Evolutionary conservation across 1,284 basidiomycete genomes (phyloP).

Genomic region (Heimioporus retisporus): DNA sequence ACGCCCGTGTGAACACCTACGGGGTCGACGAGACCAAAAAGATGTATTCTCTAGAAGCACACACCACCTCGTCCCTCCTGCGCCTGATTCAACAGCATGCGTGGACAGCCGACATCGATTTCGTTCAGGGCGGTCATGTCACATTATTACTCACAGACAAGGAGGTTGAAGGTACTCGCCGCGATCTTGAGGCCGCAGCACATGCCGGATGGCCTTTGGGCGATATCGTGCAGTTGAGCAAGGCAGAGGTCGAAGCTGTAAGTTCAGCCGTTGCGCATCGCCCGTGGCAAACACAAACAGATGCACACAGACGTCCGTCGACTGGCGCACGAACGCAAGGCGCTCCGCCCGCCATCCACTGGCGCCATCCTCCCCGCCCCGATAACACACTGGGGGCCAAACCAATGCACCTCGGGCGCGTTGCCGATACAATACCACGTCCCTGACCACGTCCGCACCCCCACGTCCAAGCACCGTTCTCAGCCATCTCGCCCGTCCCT

Average conservation of each 20-base stretch:
- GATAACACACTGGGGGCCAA: slow-evolving; percentile 55
- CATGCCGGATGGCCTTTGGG: slow-evolving; percentile 62
- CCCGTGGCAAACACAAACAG: too few relatives aligned
- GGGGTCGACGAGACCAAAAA: slow-evolving; percentile 66
- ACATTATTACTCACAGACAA: slow-evolving; percentile 60
- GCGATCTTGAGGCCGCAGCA: slow-evolving; percentile 65
- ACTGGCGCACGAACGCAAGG: slow-evolving; percentile 25
- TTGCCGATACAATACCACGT: slow-evolving; percentile 67
- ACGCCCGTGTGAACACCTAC: slow-evolving; percentile 46
- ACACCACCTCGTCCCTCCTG: slow-evolving; percentile 62
- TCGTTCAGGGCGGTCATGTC: slow-evolving; percentile 69
- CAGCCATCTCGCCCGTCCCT: slow-evolving; percentile 57
- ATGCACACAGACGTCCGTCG: slow-evolving; percentile 48
- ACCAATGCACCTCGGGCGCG: slow-evolving; percentile 34
- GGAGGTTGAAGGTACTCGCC: slow-evolving; percentile 49
- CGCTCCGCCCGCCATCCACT: slow-evolving; percentile 31
- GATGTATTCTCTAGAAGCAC: slow-evolving; percentile 65
- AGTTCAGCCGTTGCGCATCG: not conserved
- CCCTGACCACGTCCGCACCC: slow-evolving; percentile 55
- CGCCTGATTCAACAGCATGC: slow-evolving; percentile 58
- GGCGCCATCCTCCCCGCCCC: slow-evolving; percentile 32
- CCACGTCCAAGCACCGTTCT: slow-evolving; percentile 64
- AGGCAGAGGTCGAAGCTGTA: slow-evolving; percentile 62
- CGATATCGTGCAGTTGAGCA: slow-evolving; percentile 57
- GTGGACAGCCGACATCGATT: slow-evolving; percentile 64